phyloP scores from a whole-genome alignment of 2,329 filamentous ascomycete species.

The Fusarium veterinarium region DNA sequence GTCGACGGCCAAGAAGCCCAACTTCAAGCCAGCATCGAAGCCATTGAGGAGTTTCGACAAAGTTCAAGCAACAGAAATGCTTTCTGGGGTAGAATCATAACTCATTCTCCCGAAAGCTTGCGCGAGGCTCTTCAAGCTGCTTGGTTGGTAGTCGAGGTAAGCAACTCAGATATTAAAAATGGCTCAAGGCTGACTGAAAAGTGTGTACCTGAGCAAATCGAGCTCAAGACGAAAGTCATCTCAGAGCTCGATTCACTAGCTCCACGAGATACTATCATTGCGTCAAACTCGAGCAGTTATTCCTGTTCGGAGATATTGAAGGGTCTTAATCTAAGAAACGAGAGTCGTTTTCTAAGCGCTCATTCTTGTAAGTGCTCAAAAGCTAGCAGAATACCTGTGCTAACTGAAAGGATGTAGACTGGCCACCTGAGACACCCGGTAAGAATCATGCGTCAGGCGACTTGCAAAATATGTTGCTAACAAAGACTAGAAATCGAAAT shows the following conservation, averaged over 20 bases:
- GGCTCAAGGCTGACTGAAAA: slow-evolving; percentile 29
- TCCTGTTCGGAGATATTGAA: slow-evolving; percentile 56
- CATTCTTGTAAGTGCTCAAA: slow-evolving; percentile 53
- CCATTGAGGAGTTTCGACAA: slow-evolving; percentile 41
- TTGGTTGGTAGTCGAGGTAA: slow-evolving; percentile 48
- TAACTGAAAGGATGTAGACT: slow-evolving; percentile 34
- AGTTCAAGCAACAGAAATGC: background rate
- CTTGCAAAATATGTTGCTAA: fast-evolving
- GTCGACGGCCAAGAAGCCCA: slow-evolving; percentile 44
- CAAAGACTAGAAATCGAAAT: slow-evolving; percentile 41
- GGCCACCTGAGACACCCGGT: slow-evolving; percentile 49
- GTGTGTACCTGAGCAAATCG: slow-evolving; percentile 58
- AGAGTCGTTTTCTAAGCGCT: slow-evolving; percentile 53
- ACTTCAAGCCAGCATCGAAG: slow-evolving; percentile 43
- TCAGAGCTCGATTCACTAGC: slow-evolving; percentile 53
- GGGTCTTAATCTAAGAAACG: slow-evolving; percentile 49
- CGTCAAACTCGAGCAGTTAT: slow-evolving; percentile 61
- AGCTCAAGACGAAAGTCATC: slow-evolving; percentile 55
- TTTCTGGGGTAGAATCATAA: slow-evolving; percentile 39
- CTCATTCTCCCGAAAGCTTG: slow-evolving; percentile 32
- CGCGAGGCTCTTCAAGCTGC: slow-evolving; percentile 32
- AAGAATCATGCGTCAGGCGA: background rate
- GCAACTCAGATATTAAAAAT: fast-evolving
- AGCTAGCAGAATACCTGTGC: background rate
- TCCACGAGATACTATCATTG: slow-evolving; percentile 52